phyloP scores from a whole-genome alignment of 2,329 filamentous ascomycete genomes.

The Coniochaeta sp. region DNA sequence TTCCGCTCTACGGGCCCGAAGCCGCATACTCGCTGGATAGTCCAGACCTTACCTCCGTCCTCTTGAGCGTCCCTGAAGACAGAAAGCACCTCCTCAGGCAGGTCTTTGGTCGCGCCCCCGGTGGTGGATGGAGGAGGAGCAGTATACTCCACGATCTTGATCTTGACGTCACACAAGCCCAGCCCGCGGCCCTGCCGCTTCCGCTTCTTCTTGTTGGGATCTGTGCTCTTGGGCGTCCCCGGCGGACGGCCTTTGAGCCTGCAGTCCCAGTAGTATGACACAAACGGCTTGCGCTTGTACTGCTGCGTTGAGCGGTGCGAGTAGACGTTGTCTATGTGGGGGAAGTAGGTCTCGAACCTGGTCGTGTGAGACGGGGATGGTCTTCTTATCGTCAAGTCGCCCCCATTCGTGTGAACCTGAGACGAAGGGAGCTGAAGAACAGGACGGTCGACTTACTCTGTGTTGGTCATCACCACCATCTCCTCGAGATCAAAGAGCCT shows the following conservation, averaged over 20 bases:
- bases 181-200: slow-evolving; percentile 68
- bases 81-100: slow-evolving; percentile 1
- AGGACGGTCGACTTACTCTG: background rate
- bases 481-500: background rate
- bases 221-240: slow-evolving; percentile 70
- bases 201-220: slow-evolving; percentile 75
- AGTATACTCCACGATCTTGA: slow-evolving; percentile 71
- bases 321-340: slow-evolving; percentile 78
- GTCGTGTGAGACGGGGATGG: background rate
- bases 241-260: slow-evolving; percentile 72
- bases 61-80: slow-evolving; percentile 4
- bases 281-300: slow-evolving; percentile 75
- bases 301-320: slow-evolving; percentile 75
- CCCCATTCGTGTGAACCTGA: background rate
- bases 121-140: slow-evolving; percentile 24
- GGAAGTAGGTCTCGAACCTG: slow-evolving; percentile 74
- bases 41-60: slow-evolving; percentile 51
- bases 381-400: background rate
- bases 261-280: slow-evolving; percentile 81
- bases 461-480: background rate
- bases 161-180: slow-evolving; percentile 80
- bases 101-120: slow-evolving; percentile 7
- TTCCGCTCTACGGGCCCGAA: slow-evolving; percentile 46
- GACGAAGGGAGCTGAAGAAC: background rate
- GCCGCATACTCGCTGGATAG: slow-evolving; percentile 70